phyloP scores from a whole-genome alignment of 2,329 filamentous ascomycete genomes.

The Chaetomiaceae sp. region DNA sequence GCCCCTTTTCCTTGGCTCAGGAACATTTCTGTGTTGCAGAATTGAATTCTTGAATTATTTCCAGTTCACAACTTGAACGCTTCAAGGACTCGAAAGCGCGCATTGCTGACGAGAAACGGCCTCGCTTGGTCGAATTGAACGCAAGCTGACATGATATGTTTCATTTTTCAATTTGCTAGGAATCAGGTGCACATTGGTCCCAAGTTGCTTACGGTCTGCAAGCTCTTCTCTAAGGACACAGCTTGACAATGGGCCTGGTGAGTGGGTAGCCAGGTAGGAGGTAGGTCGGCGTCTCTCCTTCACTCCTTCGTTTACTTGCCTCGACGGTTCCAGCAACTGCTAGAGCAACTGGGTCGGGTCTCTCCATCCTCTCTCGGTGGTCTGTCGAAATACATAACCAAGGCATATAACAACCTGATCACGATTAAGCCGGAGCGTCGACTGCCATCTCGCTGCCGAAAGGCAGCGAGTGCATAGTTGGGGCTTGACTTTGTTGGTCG shows the following conservation, averaged over 20 bases:
- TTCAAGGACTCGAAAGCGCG: too few relatives aligned
- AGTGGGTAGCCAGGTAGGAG: too few relatives aligned
- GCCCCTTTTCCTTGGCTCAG: not conserved
- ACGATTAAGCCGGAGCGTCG: conserved; percentile 99
- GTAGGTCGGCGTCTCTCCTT: conserved; percentile 1
- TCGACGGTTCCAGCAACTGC: conserved; percentile 48
- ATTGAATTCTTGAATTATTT: not conserved
- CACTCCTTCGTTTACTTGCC: conserved; percentile 32
- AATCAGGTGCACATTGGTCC: too few relatives aligned
- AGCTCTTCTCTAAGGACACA: too few relatives aligned
- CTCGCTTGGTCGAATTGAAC: too few relatives aligned
- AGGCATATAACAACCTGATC: conserved; percentile 76
- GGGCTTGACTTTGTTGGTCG: conserved; percentile 93
- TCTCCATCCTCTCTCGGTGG: conserved; percentile 73
- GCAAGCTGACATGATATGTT: too few relatives aligned
- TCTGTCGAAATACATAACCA: conserved; percentile 44
- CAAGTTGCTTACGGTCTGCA: too few relatives aligned
- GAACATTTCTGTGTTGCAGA: not conserved
- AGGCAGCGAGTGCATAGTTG: conserved; percentile 79
- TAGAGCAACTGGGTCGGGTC: conserved; percentile 57
- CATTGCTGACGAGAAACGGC: too few relatives aligned
- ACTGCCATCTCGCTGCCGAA: conserved; percentile 73
- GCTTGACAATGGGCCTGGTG: too few relatives aligned
- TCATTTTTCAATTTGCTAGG: too few relatives aligned
- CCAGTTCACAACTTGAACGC: not conserved